Evolutionary conservation across 257 asterid genomes (phyloP), one percentile per base, ranked within the genome.

Genomic region (Penstemon newberryi): DNA sequence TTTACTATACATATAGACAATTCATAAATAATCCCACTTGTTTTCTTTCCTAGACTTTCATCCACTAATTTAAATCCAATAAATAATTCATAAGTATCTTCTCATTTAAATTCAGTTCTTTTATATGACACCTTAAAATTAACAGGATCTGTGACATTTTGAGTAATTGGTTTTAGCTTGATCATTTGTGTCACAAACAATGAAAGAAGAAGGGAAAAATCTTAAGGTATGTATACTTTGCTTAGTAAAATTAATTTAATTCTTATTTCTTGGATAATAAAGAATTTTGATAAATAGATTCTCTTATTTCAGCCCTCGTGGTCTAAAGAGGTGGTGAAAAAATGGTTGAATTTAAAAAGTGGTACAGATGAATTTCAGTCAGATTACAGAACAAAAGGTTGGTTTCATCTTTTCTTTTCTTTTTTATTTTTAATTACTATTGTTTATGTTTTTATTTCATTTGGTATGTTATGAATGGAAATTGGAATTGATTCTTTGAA

Each of bases 251-350:
- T 49, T 10, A 3, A 39, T 39, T 10, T 60, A 11, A 7, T 13
- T 60, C 6, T 60, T 10, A 13, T 6, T 46, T 11, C 33, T 8
- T 12, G 8, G 49, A 5, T 6, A 4, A 56, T 50, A 25, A 56
- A 42, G n/a, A 60, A 40, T 59, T 38, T 57, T 10, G 0, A 8
- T 25, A 37, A 42, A 38, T 36, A 13, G n/a, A 9, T 36, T 15
- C 4, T 54, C n/a, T 39, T 77, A 2, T 56, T 70, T 84, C 83
- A 87, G 96, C 75, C 82, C 5, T 86, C 92, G 36, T 87, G 92
- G 96, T 84, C 96, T 0, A 84, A 80, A 75, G 77, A 62, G 75
- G 92, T 89, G 46, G 96, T 72, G 9, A 81, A 70, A 65, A 92
- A 86, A 76, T 83, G 93, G 95, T 73, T 92, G 83, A 89, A 86